Base-by-base conservation (phyloP, 345 rosid genomes). In the Eucalyptus pauciflora region DNA sequence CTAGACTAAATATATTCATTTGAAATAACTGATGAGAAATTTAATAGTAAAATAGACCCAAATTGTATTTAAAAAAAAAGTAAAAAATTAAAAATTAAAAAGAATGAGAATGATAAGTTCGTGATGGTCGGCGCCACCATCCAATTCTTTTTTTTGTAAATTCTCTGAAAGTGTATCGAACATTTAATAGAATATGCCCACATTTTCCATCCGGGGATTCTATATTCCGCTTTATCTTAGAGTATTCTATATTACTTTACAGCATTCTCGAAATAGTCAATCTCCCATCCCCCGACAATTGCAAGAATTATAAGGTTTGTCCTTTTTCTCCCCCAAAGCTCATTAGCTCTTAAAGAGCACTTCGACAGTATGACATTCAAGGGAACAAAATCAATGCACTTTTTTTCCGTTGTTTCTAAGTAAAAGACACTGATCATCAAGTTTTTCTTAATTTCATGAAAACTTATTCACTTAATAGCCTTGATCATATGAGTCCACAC, bases 41-140 rank as follows among this genome's bases (percentile, higher is more conserved):
- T 5, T 22, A 33, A 6, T 6, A 3, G 7, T 71, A 4, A 13
- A 7, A 37, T 37, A 37, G 8, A 37, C 7, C 27, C 0, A 9
- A 24, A 20, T 76, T 76, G 7, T 52, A 7, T 37, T 11, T 5
- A 4, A 37, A 4, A 71, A 71, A 71, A 33, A 71, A 9, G 0
- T 3, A 5, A 5, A 71, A 71, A 37, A 37, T 37, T 43, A 43
- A 37, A 37, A 37, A 71, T 5, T 37, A 76, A 76, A 12, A 20
- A 76, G 48, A 76, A 37, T 13, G 8, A 76, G 2, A 41, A 43
- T 76, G 12, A 20, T 8, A 20, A 37, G 27, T 7, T 41, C 2
- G 8, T 76, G 83, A 37, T 76, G 48, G 27, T 41, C 3, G 48
- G 8, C 14, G 29, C 83, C 83, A 41, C 48, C 46, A 76, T 41